Evolutionary conservation across 1,284 basidiomycete genomes (phyloP), one percentile per base, ranked within the genome.

Genomic region (Leccinum pallidistipes): DNA sequence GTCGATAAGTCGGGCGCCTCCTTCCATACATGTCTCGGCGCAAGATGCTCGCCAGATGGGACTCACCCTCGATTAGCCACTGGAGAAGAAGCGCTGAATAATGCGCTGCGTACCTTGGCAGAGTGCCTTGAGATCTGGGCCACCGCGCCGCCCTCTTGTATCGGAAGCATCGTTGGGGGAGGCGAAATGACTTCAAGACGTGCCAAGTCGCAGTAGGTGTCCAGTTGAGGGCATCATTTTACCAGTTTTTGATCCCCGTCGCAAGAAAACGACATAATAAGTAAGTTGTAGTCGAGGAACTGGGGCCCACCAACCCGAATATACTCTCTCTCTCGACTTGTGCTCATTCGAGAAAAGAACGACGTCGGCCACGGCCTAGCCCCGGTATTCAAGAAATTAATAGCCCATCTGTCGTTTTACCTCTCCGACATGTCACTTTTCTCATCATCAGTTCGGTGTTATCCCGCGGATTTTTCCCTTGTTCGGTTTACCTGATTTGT

Each of bases 161-260:
- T 61, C 34, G 40, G 67, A 69, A 68, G 57, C 45, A 27, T 21
- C 1, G n/a, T 29, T 61, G 49, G 49, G 53, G 66, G 68, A 72
- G 57, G 70, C 68, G 70, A 69, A 72, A 65, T 70, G 68, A 60
- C 5, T 10, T 34, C 51, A 1, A 40, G 11, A 45, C 14, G 54
- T 67, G 56, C 56, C 62, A 58, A n/a, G 62, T 65, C 55, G 29
- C n/a, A 53, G 64, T 31, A n/a, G 18, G 10, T 29, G 14, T 50
- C 29, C 24, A 58, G 51, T 43, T n/a, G 31, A 2, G 31, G 40
- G 24, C n/a, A 38, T 40, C 36, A 45, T 43, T 57, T 24, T 55
- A 34, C 27, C 1, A 50, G 2, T 38, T 59, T 62, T 58, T 72
- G 70, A 72, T 71, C 70, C 69, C 68, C 70, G 68, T 69, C 66